A percentile compares a stretch with the other conserved stretches of the same genome.
These are phyloP conservation scores for Dioszegia aurantiaca DNA, from an alignment of 768 basidiomycete species.

Conservation along the genomic window DNA sequence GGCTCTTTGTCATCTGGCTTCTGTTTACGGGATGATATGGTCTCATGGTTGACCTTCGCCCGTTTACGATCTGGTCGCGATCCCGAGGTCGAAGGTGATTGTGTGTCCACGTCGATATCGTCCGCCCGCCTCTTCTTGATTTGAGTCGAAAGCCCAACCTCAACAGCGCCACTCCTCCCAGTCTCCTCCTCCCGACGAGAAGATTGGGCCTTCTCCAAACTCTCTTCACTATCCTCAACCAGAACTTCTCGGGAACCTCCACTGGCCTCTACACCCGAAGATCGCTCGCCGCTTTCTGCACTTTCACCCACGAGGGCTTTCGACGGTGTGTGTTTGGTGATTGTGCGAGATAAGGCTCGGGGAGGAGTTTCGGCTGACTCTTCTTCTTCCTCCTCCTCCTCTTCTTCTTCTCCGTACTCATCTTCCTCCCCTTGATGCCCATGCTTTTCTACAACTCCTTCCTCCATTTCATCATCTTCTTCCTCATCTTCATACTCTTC, in stretches of 20 bases:
- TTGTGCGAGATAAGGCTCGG: not conserved
- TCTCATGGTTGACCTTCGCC: not conserved
- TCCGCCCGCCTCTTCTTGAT: not conserved
- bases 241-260: not conserved
- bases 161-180: not conserved
- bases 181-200: not conserved
- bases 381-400: not conserved
- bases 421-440: conserved; percentile 3
- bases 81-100: not conserved
- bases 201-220: conserved; percentile 2
- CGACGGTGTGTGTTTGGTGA: not conserved
- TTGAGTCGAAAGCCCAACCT: not conserved
- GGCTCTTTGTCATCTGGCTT: too few species aligned
- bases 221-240: conserved; percentile 15
- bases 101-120: not conserved
- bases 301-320: not conserved
- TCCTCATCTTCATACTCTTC: conserved; percentile 13
- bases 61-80: not conserved
- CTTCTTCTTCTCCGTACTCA: conserved; percentile 1
- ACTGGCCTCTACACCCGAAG: not conserved
- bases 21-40: too few species aligned
- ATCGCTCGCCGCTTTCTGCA: not conserved
- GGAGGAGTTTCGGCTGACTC: not conserved
- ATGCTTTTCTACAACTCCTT: too few species aligned
- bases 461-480: not conserved